These are phyloP conservation scores for Pterulicium gracile DNA, from an alignment of 1,284 basidiomycete genomes.

Conservation along the genomic window DNA sequence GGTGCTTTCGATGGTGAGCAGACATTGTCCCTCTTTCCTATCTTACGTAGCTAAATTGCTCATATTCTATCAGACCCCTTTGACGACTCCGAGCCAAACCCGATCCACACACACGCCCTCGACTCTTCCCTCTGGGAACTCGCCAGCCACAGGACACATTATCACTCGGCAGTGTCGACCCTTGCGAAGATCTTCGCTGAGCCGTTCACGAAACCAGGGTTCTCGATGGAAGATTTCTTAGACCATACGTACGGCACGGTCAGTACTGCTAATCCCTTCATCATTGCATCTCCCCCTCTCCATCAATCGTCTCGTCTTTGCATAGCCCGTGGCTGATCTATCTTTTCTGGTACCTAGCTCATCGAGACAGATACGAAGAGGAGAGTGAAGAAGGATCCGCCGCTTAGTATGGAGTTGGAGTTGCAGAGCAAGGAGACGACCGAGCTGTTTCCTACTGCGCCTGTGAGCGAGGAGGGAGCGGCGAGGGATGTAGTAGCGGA, in stretches of 20 bases:
- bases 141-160: conserved; percentile 71
- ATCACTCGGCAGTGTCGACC: conserved; percentile 76
- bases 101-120: conserved; percentile 70
- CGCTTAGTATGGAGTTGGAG: conserved; percentile 38
- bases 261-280: conserved; percentile 20
- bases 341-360: conserved; percentile 36
- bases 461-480: conserved; percentile 6
- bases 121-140: conserved; percentile 92
- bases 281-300: conserved; percentile 3
- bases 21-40: conserved; percentile 6
- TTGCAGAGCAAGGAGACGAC: conserved; percentile 11
- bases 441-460: conserved; percentile 6
- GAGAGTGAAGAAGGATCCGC: conserved; percentile 75
- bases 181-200: conserved; percentile 82
- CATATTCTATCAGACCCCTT: conserved; percentile 54
- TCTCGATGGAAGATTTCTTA: conserved; percentile 91
- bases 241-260: conserved; percentile 94
- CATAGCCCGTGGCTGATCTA: not conserved
- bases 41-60: conserved; percentile 2
- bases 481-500: conserved; percentile 23
- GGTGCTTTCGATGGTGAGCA: conserved; percentile 9
- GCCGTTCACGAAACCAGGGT: conserved; percentile 87
- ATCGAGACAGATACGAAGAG: conserved; percentile 81
- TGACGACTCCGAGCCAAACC: conserved; percentile 56
- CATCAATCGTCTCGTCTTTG: conserved; percentile 5